Base-by-base conservation (phyloP, 2,329 filamentous ascomycete genomes). In the Gnomoniopsis smithogilvyi region DNA sequence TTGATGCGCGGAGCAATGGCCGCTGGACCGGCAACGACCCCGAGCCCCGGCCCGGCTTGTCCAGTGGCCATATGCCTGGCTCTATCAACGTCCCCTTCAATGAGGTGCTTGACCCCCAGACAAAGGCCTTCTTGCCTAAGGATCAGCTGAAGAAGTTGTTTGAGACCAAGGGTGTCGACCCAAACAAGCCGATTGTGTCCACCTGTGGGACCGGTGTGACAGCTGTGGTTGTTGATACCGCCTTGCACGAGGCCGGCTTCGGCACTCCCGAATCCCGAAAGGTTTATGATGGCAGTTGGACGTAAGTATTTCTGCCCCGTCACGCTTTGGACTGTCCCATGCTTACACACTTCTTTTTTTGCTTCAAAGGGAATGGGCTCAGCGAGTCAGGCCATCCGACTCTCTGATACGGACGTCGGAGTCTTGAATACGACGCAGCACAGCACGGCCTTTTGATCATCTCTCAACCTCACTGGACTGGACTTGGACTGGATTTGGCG, bases 231-330 rank as follows among this genome's bases (percentile, higher is more conserved):
- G 85, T 99, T 46, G 95, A 99, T 70, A 89, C 92, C 41, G 95
- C 92, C 2, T 76, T 99, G 56, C 85, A 85, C 33, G 87, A 92
- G 72, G 91, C 93, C 22, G 88, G 87, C 1, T 93, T 86, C 69
- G 90, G 89, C 2, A 78, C 84, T 3, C 74, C 83, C 0, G 82
- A 87, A 62, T 83, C 84, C 56, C 84, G 91, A 65, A 87, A 83
- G 69, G 80, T 99, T 22, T 99, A 99, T 69, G 95, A 99, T 72
- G 95, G 95, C 51, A 96, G 93, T 74, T 99, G 95, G 95, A 98
- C 95, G 83, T 96, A 80, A 86, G 90, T 45, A 19, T 88, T 14
- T 7, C 8, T 47, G 19, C 21, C 21, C 24, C 45, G n/a, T n/a
- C 21, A 19, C 15, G 4, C 19, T 45, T n/a, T 6, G 17, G 17